Conservation (phyloP, 306 rosid genomes). For the Pachyrhizus erosus region DNA sequence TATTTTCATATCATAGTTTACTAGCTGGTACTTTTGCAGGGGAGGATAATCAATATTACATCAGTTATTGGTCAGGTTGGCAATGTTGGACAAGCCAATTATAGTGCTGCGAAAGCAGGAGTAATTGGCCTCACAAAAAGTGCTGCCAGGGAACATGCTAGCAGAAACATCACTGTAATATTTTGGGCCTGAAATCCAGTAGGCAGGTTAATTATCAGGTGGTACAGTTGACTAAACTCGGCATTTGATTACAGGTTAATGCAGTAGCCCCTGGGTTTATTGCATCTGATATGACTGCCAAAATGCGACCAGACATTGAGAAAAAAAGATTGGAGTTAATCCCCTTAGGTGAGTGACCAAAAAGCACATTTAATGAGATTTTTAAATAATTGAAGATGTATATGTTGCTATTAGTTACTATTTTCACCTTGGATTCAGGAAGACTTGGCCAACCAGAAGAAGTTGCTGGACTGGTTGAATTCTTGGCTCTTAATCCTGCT, state of each 20-base stretch:
- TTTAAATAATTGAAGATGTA: slow-evolving; percentile 14
- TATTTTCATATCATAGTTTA: slow-evolving; percentile 8
- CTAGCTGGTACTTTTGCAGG: slow-evolving; percentile 59
- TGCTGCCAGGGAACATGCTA: slow-evolving; percentile 86
- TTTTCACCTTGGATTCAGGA: slow-evolving; percentile 54
- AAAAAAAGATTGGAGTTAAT: slow-evolving; percentile 65
- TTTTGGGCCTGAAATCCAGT: neutral
- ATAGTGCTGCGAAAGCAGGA: slow-evolving; percentile 95
- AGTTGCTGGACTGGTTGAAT: slow-evolving; percentile 91
- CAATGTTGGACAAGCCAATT: slow-evolving; percentile 88
- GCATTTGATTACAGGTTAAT: slow-evolving; percentile 64
- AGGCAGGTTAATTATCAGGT: neutral
- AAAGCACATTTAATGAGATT: neutral
- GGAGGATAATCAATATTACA: slow-evolving; percentile 84
- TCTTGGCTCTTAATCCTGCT: slow-evolving; percentile 83
- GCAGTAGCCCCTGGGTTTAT: slow-evolving; percentile 91
- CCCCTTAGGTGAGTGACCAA: slow-evolving; percentile 67
- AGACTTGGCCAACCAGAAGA: slow-evolving; percentile 89
- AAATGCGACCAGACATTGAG: slow-evolving; percentile 73
- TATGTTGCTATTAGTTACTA: neutral
- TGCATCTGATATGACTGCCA: slow-evolving; percentile 89
- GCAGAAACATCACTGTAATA: slow-evolving; percentile 74
- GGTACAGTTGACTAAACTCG: slow-evolving; percentile 9
- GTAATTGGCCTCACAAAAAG: slow-evolving; percentile 88
- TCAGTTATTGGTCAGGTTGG: slow-evolving; percentile 84